Evolutionary conservation across 1,284 basidiomycete genomes (phyloP).

Genomic region (Cutaneotrichosporon sp.): DNA sequence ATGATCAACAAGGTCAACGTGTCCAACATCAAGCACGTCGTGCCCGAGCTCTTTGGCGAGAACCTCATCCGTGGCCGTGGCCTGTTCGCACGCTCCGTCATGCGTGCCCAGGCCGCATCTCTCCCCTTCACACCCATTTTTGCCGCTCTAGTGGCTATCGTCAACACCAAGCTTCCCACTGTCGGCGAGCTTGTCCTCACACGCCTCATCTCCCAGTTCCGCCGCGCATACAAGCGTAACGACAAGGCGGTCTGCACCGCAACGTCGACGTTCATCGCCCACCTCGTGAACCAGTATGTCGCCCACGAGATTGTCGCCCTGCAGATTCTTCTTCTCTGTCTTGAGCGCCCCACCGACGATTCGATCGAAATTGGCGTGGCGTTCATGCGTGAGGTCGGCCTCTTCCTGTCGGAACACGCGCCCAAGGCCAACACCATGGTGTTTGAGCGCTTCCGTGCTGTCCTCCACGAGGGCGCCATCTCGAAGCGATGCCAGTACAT

Average conservation of each 20-base stretch:
- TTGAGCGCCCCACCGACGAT: constrained; percentile 94
- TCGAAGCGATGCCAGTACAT: constrained; percentile 98
- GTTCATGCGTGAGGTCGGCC: constrained; percentile 94
- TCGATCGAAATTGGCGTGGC: constrained; percentile 97
- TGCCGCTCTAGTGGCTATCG: constrained; percentile 84
- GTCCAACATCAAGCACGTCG: constrained; percentile 92
- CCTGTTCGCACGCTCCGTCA: constrained; percentile 84
- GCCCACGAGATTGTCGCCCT: constrained; percentile 92
- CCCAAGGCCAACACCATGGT: constrained; percentile 90
- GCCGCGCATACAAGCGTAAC: constrained; percentile 91
- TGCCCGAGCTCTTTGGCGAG: constrained; percentile 88
- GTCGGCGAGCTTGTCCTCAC: constrained; percentile 87
- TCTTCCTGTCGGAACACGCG: constrained; percentile 87
- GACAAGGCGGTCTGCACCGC: constrained; percentile 93
- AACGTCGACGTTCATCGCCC: constrained; percentile 90
- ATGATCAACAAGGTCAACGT: constrained; percentile 95
- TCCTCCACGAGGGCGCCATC: constrained; percentile 90
- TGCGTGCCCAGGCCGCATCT: constrained; percentile 96
- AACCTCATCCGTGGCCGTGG: constrained; percentile 87
- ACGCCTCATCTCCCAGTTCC: constrained; percentile 89
- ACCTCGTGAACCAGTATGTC: constrained; percentile 92
- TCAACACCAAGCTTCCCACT: constrained; percentile 96
- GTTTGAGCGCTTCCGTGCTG: constrained; percentile 92
- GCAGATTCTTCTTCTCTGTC: constrained; percentile 86
- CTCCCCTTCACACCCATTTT: constrained; percentile 97